phyloP scores from a whole-genome alignment of 805 yeast species.

The Metschnikowia corniflorae region DNA sequence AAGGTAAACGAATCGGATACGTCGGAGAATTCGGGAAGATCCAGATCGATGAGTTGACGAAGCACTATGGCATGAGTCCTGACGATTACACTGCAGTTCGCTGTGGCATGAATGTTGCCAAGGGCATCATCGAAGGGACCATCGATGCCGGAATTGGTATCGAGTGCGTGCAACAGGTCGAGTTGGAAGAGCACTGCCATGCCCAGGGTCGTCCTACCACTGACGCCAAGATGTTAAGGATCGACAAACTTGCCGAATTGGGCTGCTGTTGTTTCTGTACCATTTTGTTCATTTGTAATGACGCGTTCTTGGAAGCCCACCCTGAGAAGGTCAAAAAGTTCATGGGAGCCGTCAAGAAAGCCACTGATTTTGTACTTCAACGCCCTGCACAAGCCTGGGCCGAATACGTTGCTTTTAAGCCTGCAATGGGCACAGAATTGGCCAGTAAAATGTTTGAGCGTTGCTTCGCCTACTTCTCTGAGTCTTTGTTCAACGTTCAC shows the following conservation, averaged over 20 bases:
- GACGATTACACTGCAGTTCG: conserved; percentile 54
- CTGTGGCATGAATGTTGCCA: conserved; percentile 60
- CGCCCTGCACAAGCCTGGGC: too few relatives aligned
- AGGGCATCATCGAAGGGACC: conserved; percentile 50
- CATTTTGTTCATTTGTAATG: conserved; percentile 51
- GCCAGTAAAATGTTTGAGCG: conserved; percentile 47
- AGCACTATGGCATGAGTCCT: conserved; percentile 54
- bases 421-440: too few relatives aligned
- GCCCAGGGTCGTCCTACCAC: conserved; percentile 39
- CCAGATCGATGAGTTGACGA: conserved; percentile 53
- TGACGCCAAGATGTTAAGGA: conserved; percentile 55
- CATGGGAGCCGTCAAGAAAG: too few relatives aligned
- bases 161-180: conserved; percentile 58
- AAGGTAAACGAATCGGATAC: conserved; percentile 53
- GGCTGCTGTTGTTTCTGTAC: conserved; percentile 62
- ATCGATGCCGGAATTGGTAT: conserved; percentile 59
- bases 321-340: too few relatives aligned
- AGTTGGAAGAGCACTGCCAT: conserved; percentile 48
- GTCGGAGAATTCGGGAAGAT: conserved; percentile 61
- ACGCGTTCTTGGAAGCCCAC: conserved; percentile 48
- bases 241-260: conserved; percentile 51
- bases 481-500: conserved; percentile 48
- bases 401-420: too few relatives aligned
- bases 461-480: conserved; percentile 54
- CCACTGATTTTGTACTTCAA: too few relatives aligned